Evolutionary conservation across 495 filamentous ascomycete genomes (phyloP), one percentile per base, ranked within the genome.

Genomic region (Staphylotrichum longicolle): DNA sequence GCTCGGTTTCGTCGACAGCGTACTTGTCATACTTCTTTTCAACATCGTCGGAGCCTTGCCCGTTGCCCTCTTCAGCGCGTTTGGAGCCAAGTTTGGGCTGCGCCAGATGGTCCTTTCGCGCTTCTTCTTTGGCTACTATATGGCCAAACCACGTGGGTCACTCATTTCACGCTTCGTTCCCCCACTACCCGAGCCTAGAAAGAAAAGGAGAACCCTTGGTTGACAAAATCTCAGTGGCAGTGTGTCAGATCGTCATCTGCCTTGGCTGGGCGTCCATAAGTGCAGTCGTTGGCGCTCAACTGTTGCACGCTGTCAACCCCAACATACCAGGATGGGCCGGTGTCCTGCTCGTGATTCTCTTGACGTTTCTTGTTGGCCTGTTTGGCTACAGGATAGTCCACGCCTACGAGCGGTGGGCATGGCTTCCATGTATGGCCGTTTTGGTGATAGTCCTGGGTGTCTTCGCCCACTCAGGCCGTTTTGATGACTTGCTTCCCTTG

Each of bases 351-450:
- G 90, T 93, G 64, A 84, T 88, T 37, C 70, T 86, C 56, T 82
- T 81, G 64, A 93, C 91, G 1, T 80, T 91, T 37, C 47, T 89
- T 35, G 80, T 93, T 63, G 88, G 85, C 33, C 79, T 88, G 39
- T 90, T 90, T 66, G 89, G 89, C 41, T 93, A 93, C 75, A 88
- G 86, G 65, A 79, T 91, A 41, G 88, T 95, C n/a, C 91, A 93
- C 71, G 63, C 71, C 6, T 93, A 93, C 74, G 90, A 93, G 66
- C 85, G 82, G 63, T 93, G 83, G 80, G 86, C 86, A 14, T 91
- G 89, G 87, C 86, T 92, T 59, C 90, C 90, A 0, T 85, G 85
- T 58, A 83, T 86, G 67, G 85, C 91, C 70, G 83, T 94, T 64
- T 92, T 91, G 78, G 70, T 93, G 59, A 88, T 94, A 64, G 81